Percentiles rank a stretch among this genome's conserved stretches.
Evolutionary conservation across 768 basidiomycete genomes (phyloP).

Genomic region (Trametes coccinea): DNA sequence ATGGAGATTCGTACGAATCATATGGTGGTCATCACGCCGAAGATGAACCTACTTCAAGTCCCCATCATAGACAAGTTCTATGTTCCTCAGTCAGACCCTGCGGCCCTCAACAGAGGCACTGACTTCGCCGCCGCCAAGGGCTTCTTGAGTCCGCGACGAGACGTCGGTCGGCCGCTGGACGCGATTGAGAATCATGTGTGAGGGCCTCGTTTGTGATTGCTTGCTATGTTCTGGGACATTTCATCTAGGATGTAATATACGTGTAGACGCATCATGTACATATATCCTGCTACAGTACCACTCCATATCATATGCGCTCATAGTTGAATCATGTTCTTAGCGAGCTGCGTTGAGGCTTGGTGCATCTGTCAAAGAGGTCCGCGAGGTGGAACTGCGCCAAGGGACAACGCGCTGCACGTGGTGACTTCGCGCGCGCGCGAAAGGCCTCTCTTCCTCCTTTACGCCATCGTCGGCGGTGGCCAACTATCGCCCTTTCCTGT

Average conservation of each 20-base stretch:
- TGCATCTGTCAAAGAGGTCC: background rate
- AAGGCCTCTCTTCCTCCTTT: background rate
- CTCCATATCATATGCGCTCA: background rate
- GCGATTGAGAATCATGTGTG: slow-evolving; percentile 7
- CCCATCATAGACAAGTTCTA: slow-evolving; percentile 94
- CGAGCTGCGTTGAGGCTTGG: background rate
- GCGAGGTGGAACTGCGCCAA: background rate
- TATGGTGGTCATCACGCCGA: slow-evolving; percentile 92
- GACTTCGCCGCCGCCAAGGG: slow-evolving; percentile 90
- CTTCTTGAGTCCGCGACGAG: slow-evolving; percentile 63
- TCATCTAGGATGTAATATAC: slow-evolving; percentile 12
- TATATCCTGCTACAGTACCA: background rate
- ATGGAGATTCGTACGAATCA: slow-evolving; percentile 98
- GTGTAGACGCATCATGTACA: background rate
- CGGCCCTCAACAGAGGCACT: slow-evolving; percentile 62
- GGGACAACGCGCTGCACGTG: slow-evolving; percentile 8
- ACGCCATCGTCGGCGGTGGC: slow-evolving; percentile 16
- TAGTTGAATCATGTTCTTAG: background rate
- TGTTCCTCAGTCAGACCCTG: slow-evolving; percentile 83
- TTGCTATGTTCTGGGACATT: slow-evolving; percentile 4
- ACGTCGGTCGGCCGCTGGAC: slow-evolving; percentile 19
- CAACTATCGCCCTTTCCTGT: slow-evolving; percentile 15
- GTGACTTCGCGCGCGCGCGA: background rate
- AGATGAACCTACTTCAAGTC: slow-evolving; percentile 93
- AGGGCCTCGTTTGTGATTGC: background rate